Conservation (phyloP, 345 rosid genomes). For the Balakata baccata region DNA sequence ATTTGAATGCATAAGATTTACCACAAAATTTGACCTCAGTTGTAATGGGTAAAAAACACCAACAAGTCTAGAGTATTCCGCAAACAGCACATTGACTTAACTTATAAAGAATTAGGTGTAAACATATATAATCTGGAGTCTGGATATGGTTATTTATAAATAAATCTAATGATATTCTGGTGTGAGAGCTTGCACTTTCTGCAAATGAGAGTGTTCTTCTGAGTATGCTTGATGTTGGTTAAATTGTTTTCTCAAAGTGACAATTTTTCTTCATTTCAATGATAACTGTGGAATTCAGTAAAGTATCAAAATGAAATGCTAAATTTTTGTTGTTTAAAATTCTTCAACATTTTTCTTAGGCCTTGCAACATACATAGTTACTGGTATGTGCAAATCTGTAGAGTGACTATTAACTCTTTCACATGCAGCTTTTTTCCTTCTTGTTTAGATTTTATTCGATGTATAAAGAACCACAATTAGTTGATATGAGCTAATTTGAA, state of each 20-base stretch:
- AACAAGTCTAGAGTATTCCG: not conserved
- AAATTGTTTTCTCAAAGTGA: not conserved
- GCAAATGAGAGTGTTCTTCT: not conserved
- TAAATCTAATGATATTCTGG: not conserved
- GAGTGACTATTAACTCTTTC: too few relatives aligned
- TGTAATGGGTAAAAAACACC: not conserved
- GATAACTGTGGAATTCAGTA: not conserved
- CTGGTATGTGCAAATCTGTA: too few relatives aligned
- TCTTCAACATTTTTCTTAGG: not conserved
- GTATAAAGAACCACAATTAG: not conserved
- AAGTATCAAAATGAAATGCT: not conserved
- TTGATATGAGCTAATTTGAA: not conserved
- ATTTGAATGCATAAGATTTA: not conserved
- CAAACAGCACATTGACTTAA: not conserved
- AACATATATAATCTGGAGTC: not conserved
- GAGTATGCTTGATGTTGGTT: not conserved
- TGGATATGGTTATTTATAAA: not conserved
- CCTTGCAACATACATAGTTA: not conserved
- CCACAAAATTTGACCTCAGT: not conserved
- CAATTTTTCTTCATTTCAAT: not conserved
- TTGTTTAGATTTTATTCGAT: too few relatives aligned
- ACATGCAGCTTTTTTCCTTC: too few relatives aligned
- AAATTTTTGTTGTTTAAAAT: not conserved
- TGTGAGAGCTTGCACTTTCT: not conserved
- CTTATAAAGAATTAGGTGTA: not conserved